Conservation (phyloP, 495 filamentous ascomycete species). For the Daldinia loculata region DNA sequence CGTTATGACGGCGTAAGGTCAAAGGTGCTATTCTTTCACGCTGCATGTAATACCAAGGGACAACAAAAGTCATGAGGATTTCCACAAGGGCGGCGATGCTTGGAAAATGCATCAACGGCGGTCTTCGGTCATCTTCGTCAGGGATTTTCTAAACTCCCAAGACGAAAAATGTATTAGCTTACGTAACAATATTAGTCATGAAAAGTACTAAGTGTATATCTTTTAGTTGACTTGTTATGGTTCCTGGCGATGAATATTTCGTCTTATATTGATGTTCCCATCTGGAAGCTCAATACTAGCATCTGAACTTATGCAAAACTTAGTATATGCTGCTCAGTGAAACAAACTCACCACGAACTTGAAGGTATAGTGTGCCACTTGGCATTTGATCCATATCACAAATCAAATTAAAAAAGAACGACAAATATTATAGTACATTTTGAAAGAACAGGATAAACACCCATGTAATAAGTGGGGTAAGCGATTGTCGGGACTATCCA, state of each 20-base stretch:
- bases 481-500: too few species aligned
- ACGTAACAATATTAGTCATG: conserved; percentile 32
- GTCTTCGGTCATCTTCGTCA: conserved; percentile 35
- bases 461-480: too few species aligned
- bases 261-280: too few species aligned
- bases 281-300: too few species aligned
- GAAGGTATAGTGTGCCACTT: too few species aligned
- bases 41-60: conserved; percentile 46
- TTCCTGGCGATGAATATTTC: not conserved
- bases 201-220: conserved; percentile 38
- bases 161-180: conserved; percentile 42
- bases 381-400: too few species aligned
- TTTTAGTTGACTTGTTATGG: not conserved
- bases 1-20: conserved; percentile 34
- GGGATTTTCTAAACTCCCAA: not conserved
- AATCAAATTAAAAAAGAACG: too few species aligned
- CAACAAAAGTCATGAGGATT: conserved; percentile 44
- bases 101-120: conserved; percentile 46
- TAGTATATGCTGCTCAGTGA: too few species aligned
- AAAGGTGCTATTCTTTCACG: conserved; percentile 39
- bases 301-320: too few species aligned
- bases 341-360: too few species aligned
- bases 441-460: too few species aligned
- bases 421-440: too few species aligned
- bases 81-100: conserved; percentile 44